Conservation (phyloP, 169 alveolate genomes). For the Eimeria acervulina region DNA sequence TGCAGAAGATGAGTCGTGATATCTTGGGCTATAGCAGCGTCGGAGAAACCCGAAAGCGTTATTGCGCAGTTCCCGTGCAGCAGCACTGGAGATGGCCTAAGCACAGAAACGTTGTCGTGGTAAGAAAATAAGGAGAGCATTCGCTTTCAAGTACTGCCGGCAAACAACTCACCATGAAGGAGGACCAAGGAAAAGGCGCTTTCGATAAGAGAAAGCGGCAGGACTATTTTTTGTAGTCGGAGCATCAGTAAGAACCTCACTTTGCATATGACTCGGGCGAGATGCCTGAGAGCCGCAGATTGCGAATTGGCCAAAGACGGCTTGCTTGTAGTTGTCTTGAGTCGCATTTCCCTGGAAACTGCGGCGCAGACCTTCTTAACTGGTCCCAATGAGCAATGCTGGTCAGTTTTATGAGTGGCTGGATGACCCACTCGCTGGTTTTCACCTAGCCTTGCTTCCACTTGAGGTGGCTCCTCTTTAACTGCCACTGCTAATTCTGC, state of each 20-base stretch:
- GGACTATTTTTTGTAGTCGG: neutral
- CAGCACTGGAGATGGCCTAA: slow-evolving; percentile 12
- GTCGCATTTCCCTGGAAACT: neutral
- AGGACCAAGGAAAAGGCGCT: neutral
- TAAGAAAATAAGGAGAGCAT: neutral
- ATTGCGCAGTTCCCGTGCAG: neutral
- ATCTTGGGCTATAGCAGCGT: neutral
- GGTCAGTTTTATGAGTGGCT: neutral
- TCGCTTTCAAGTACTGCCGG: neutral
- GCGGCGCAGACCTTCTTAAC: neutral
- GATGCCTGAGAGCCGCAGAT: slow-evolving; percentile 49
- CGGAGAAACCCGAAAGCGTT: neutral
- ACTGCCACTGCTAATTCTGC: neutral
- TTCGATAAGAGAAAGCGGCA: neutral
- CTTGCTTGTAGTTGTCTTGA: neutral
- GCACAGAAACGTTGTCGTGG: neutral
- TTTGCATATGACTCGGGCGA: slow-evolving; percentile 35
- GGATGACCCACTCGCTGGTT: neutral
- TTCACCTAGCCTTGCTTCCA: neutral
- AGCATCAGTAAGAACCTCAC: neutral
- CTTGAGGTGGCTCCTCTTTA: neutral
- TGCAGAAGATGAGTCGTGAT: too few species aligned
- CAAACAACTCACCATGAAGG: neutral
- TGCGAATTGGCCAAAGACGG: neutral
- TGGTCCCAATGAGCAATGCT: neutral